Evolutionary conservation across 176 grass and related monocot species (phyloP), one percentile per base, ranked within the genome.

Genomic region (Triticum timopheevii): DNA sequence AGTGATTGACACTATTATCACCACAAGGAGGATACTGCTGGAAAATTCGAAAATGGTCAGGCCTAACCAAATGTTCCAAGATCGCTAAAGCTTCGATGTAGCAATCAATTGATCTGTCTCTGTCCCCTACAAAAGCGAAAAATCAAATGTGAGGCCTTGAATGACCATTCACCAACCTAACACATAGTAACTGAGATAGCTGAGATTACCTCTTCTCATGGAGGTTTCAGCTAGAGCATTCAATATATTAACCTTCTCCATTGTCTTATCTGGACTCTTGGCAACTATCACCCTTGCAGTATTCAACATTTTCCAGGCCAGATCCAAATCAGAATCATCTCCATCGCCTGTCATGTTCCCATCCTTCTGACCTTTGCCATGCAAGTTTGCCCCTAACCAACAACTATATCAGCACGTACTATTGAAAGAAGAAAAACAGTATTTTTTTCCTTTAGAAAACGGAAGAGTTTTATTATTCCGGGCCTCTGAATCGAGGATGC

Each of bases 301-400:
- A 65, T 98, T 93, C 73, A 98, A 85, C 90, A 98, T 92, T 87
- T 98, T 94, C 93, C 93, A 95, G 13, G 96, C 74, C 80, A 94
- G 86, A 85, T 98, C 90, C 86, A 98, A 68, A 90, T 98, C 96
- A 79, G 90, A 94, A 66, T 95, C 91, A 61, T 93, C 95, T 87
- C 93, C 95, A 82, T 95, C 89, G 78, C 85, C 84, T 33, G 47
- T 82, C 34, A 79, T 59, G 24, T 85, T 86, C 19, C 28, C 90
- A 80, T 89, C 67, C 76, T 84, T 82, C 17, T 84, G 69, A 89
- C 82, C 88, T 80, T 92, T 89, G 35, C 47, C 59, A 44, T 75
- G 89, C 65, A 77, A 88, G 45, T 73, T 88, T 95, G 86, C 54
- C 66, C 78, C 84, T 89, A 83, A 65, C 52, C 30, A 80, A 78